These are phyloP conservation scores for Globisporangium polare DNA, from an alignment of 352 stramenopile species.

Conservation along the genomic window DNA sequence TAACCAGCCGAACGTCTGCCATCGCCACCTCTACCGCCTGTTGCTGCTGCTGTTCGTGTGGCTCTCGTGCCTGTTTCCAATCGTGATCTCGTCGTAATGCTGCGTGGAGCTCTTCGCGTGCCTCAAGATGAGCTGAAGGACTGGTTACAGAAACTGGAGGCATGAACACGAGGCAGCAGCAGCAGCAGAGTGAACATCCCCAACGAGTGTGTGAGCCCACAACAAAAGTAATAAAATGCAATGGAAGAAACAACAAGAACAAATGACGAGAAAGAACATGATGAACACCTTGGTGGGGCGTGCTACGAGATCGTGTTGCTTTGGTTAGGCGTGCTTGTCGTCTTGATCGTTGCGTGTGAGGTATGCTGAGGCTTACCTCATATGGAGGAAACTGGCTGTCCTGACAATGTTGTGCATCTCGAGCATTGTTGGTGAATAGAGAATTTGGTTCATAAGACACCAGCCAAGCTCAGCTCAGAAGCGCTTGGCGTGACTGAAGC, in stretches of 20 bases:
- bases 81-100: not conserved
- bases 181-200: not conserved
- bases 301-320: not conserved
- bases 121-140: not conserved
- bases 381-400: not conserved
- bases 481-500: conserved; percentile 71
- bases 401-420: not conserved
- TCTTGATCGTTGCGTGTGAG: not conserved
- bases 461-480: conserved; percentile 18
- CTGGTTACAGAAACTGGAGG: not conserved
- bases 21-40: not conserved
- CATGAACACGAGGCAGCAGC: not conserved
- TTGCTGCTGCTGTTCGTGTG: conserved; percentile 3
- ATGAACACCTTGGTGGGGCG: not conserved
- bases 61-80: not conserved
- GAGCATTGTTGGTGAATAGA: not conserved
- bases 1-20: not conserved
- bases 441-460: not conserved
- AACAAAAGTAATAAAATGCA: conserved; percentile 16
- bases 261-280: not conserved
- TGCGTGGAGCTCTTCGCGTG: not conserved
- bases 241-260: conserved; percentile 8
- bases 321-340: not conserved
- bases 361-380: no score
- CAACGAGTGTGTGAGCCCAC: conserved; percentile 7